phyloP scores from a whole-genome alignment of 345 rosid species.

The Gossypium mustelinum region DNA sequence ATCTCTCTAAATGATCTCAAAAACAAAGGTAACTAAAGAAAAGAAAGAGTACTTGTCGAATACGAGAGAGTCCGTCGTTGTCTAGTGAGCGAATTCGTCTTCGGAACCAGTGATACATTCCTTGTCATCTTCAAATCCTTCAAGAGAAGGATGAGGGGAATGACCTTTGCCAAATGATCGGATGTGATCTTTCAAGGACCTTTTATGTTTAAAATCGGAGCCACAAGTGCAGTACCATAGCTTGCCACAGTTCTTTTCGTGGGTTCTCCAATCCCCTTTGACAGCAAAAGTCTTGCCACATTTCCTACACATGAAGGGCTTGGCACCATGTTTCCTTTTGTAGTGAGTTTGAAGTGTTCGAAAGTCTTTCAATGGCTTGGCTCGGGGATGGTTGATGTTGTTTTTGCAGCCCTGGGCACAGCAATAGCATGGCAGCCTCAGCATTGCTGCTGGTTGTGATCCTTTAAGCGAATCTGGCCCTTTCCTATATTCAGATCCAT shows the following conservation, averaged over 20 bases:
- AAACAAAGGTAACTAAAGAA: background rate
- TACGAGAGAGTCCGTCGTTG: background rate
- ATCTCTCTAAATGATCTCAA: background rate
- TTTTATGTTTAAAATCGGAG: conserved; percentile 96
- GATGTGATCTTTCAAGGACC: conserved; percentile 95
- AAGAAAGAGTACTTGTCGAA: background rate
- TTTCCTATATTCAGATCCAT: conserved; percentile 72
- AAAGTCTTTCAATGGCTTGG: conserved; percentile 75
- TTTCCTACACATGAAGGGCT: conserved; percentile 76
- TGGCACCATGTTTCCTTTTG: conserved; percentile 71
- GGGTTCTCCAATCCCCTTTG: conserved; percentile 98
- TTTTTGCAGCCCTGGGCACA: conserved; percentile 78
- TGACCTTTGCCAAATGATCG: conserved; percentile 90
- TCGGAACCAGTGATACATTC: conserved; percentile 63
- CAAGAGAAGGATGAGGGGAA: conserved; percentile 75
- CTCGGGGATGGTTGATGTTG: conserved; percentile 79
- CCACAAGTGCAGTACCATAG: conserved; percentile 97
- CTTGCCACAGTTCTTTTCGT: conserved; percentile 97
- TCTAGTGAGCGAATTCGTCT: conserved; percentile 33
- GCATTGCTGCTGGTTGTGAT: conserved; percentile 77
- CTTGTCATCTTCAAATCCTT: conserved; percentile 59
- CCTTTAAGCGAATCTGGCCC: conserved; percentile 76
- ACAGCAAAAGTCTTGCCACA: conserved; percentile 87
- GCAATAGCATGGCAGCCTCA: conserved; percentile 78
- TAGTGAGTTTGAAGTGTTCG: conserved; percentile 79